A percentile compares a stretch with the other conserved stretches of the same genome.
Evolutionary conservation across 2,329 filamentous ascomycete species (phyloP).

Genomic region (Beauveria sp.): DNA sequence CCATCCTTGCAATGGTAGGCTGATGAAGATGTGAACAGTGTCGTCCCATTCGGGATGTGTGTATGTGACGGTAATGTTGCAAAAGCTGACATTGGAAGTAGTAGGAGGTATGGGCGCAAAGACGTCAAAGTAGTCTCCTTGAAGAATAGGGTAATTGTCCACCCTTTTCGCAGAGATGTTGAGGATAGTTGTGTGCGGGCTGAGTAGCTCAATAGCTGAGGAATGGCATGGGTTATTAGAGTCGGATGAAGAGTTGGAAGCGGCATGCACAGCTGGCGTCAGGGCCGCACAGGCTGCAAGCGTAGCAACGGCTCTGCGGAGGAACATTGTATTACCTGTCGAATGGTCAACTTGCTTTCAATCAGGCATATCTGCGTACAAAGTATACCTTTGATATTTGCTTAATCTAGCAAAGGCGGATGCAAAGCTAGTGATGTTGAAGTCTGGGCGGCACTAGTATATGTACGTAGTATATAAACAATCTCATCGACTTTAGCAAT

Average conservation of each 20-base stretch:
- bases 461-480: too few species aligned
- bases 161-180: neutral
- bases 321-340: neutral
- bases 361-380: neutral
- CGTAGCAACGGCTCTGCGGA: neutral
- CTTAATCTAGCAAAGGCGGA: too few species aligned
- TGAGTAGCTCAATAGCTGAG: neutral
- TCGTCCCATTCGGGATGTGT: neutral
- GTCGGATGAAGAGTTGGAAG: neutral
- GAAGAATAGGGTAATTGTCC: neutral
- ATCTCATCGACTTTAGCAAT: too few species aligned
- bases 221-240: neutral
- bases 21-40: neutral
- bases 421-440: too few species aligned
- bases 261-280: neutral
- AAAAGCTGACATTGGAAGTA: neutral
- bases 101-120: neutral
- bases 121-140: neutral
- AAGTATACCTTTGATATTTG: neutral
- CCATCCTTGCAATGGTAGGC: neutral
- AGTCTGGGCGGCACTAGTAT: too few species aligned
- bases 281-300: neutral
- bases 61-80: slow-evolving; percentile 1
- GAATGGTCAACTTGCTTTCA: neutral
- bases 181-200: neutral